Evolutionary conservation across 108 stramenopile genomes (phyloP), one percentile per base, ranked within the genome.

Genomic region (Tribonema minus): DNA sequence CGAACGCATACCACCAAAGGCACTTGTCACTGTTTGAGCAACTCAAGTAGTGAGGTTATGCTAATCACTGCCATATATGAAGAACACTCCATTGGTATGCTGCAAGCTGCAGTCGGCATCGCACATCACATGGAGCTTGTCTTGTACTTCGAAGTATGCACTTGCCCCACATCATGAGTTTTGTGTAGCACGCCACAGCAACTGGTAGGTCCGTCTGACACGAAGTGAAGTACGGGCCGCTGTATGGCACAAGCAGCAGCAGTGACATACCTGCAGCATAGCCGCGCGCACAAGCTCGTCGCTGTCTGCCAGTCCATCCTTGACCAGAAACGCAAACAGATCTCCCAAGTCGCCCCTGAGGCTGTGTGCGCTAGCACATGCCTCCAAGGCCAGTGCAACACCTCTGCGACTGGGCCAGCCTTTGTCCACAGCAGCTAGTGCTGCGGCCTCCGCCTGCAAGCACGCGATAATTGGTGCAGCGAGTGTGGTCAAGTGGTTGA

Each of bases 221-320:
- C n/a, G n/a, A n/a, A n/a, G n/a, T n/a, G n/a, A n/a, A n/a, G n/a
- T n/a, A n/a, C n/a, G n/a, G n/a, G n/a, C n/a, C n/a, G n/a, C n/a
- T n/a, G n/a, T 15, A 54, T 54, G 20, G 46, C 20, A 54, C 46
- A 15, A 54, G 9, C 9, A 54, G 46, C 20, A 20, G 9, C 20
- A 54, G 46, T 54, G 46, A 20, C 20, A 54, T 54, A 54, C 46
- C 46, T 0, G 77, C 58, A 79, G 77, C 70, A 71, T 71, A 25
- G 64, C 68, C 29, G 68, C 70, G 40, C 70, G 59, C 4, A 80
- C 70, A 1, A 36, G 37, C 33, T 38, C 40, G 70, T 72, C 58
- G 34, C 20, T 32, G 41, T 80, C 79, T 6, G 79, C 60, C 33
- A 80, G 28, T 29, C 79, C 79, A 7, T 80, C 32, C 70, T 71